A percentile compares a stretch with the other conserved stretches of the same genome.
These are phyloP conservation scores for Physcomitrellopsis africana DNA, from an alignment of 225 moss, liverwort and hornwort genomes.

Conservation along the genomic window DNA sequence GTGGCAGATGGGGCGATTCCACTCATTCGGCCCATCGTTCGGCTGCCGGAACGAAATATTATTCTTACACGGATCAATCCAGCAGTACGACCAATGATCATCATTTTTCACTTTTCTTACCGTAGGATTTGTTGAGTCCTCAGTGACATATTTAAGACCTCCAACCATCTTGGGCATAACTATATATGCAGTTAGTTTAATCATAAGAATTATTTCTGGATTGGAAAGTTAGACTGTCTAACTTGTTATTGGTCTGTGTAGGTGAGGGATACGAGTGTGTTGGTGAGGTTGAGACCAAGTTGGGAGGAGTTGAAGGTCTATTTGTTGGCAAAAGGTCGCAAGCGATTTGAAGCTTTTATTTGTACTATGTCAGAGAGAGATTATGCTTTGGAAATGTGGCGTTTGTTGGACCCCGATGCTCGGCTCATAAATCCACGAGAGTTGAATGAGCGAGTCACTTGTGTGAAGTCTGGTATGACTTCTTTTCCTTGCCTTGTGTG, in stretches of 20 bases:
- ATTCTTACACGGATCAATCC: conserved; percentile 98
- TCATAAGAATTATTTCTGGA: conserved; percentile 16
- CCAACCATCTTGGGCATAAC: not conserved
- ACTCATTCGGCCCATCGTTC: conserved; percentile 86
- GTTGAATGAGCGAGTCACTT: conserved; percentile 70
- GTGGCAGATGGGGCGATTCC: conserved; percentile 86
- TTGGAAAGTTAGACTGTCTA: conserved; percentile 16
- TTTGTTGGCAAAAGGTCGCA: conserved; percentile 93
- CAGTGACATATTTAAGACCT: conserved; percentile 4
- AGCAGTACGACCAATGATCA: conserved; percentile 40
- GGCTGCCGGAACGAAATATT: conserved; percentile 85
- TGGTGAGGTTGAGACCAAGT: conserved; percentile 89
- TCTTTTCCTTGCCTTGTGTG: not conserved
- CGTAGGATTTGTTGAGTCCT: conserved; percentile 21
- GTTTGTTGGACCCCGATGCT: conserved; percentile 76
- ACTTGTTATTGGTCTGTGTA: conserved; percentile 37
- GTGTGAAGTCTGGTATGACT: conserved; percentile 65
- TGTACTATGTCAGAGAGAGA: conserved; percentile 99
- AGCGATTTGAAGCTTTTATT: conserved; percentile 98
- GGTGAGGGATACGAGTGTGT: conserved; percentile 96
- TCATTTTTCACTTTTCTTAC: conserved; percentile 20
- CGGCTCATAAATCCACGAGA: conserved; percentile 65
- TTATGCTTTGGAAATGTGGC: conserved; percentile 99
- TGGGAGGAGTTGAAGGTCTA: conserved; percentile 96
- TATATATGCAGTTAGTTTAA: conserved; percentile 17